These are phyloP conservation scores for Ogataea philodendri DNA, from an alignment of 805 yeast genomes.

Conservation along the genomic window DNA sequence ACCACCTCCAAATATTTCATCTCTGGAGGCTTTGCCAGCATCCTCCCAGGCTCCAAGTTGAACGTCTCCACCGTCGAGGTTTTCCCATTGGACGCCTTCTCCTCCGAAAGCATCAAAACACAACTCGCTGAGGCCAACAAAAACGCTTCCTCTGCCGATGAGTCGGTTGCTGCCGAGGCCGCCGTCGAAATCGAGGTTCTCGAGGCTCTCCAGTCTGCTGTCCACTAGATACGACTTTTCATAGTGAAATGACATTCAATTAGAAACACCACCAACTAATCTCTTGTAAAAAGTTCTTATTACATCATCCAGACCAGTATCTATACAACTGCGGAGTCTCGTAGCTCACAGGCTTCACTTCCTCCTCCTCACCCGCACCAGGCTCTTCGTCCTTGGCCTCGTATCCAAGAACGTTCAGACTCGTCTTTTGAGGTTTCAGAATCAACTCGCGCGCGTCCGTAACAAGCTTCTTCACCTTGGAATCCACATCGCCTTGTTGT, in stretches of 20 bases:
- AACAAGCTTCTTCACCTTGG: constrained; percentile 24
- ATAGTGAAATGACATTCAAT: too few species aligned
- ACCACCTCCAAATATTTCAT: constrained; percentile 81
- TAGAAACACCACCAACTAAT: too few species aligned
- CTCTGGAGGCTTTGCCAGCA: constrained; percentile 95
- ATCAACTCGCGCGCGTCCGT: constrained; percentile 30
- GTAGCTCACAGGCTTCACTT: constrained; percentile 55
- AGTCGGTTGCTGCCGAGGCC: constrained; percentile 89
- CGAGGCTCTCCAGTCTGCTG: constrained; percentile 86
- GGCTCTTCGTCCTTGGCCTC: constrained; percentile 24
- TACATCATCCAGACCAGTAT: constrained; percentile 55
- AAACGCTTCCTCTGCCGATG: constrained; percentile 81
- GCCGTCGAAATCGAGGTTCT: constrained; percentile 92
- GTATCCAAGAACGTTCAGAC: constrained; percentile 32
- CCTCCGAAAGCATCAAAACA: constrained; percentile 71
- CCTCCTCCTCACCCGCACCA: constrained; percentile 33
- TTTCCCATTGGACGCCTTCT: constrained; percentile 83
- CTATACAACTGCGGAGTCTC: constrained; percentile 63
- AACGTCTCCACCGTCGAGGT: constrained; percentile 95
- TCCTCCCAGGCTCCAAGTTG: constrained; percentile 89
- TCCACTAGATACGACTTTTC: constrained; percentile 16
- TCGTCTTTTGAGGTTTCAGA: constrained; percentile 34
- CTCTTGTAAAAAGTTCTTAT: too few species aligned
- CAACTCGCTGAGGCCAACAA: constrained; percentile 92
- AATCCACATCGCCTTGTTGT: constrained; percentile 8